A percentile compares a stretch with the other conserved stretches of the same genome.
These are phyloP conservation scores for Globisporangium perplexum DNA, from an alignment of 352 stramenopile genomes.

Conservation along the genomic window DNA sequence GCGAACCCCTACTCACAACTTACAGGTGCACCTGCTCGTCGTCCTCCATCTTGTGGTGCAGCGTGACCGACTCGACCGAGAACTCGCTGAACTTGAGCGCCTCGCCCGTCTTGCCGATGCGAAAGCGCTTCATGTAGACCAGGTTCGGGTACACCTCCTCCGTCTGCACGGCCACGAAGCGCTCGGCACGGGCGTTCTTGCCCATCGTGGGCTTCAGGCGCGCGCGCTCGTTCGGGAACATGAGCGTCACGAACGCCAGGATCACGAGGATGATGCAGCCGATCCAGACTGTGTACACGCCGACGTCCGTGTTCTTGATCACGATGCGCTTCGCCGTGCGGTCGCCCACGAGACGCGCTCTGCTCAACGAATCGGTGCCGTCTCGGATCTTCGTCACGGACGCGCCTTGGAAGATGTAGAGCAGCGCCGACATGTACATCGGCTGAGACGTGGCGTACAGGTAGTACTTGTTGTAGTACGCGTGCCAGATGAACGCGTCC, in stretches of 20 bases:
- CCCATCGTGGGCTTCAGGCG: constrained; percentile 38
- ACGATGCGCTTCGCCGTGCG: constrained; percentile 30
- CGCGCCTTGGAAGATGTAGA: constrained; percentile 56
- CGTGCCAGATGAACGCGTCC: constrained; percentile 31
- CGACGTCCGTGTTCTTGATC: constrained; percentile 55
- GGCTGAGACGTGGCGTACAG: constrained; percentile 19
- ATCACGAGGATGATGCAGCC: constrained; percentile 18
- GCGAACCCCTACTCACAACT: background rate
- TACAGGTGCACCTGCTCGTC: constrained; percentile 64
- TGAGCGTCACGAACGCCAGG: constrained; percentile 40
- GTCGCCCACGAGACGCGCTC: constrained; percentile 9
- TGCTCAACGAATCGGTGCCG: background rate
- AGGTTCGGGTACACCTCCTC: constrained; percentile 71
- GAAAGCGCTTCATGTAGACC: constrained; percentile 75
- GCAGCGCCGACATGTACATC: constrained; percentile 34
- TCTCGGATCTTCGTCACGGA: constrained; percentile 19
- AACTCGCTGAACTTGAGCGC: constrained; percentile 74
- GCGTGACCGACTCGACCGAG: constrained; percentile 44
- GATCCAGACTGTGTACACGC: constrained; percentile 32
- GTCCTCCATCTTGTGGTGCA: constrained; percentile 67
- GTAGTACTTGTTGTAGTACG: constrained; percentile 21
- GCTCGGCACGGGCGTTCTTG: constrained; percentile 49
- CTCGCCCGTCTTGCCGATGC: constrained; percentile 63
- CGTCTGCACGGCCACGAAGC: constrained; percentile 61
- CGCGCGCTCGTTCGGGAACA: constrained; percentile 48